Conservation (phyloP, 2,329 filamentous ascomycete genomes). For the Pseudopyricularia cyperi region DNA sequence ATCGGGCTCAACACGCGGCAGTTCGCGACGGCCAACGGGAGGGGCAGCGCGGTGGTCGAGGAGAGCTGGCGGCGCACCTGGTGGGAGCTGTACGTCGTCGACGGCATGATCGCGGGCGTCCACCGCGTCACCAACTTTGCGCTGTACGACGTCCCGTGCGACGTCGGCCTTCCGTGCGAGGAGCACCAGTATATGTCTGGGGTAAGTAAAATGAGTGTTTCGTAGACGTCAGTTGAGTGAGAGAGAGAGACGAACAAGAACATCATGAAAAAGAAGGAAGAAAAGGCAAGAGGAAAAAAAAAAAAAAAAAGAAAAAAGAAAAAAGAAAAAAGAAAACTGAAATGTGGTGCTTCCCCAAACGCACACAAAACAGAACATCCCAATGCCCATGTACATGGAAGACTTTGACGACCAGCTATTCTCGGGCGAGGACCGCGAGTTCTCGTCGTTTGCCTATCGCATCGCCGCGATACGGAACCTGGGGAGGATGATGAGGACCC, state of each 20-base stretch:
- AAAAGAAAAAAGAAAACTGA: not conserved
- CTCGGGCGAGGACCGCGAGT: slow-evolving; percentile 52
- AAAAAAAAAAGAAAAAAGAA: not conserved
- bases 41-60: slow-evolving; percentile 54
- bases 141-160: slow-evolving; percentile 52
- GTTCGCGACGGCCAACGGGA: slow-evolving; percentile 52
- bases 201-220: slow-evolving; percentile 26
- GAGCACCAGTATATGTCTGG: slow-evolving; percentile 56
- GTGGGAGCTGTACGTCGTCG: slow-evolving; percentile 76
- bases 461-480: slow-evolving; percentile 72
- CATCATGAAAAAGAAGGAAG: too few species aligned
- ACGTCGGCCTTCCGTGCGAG: slow-evolving; percentile 70
- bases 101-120: slow-evolving; percentile 74
- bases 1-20: slow-evolving; percentile 60
- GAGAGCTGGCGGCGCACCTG: slow-evolving; percentile 82
- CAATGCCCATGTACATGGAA: slow-evolving; percentile 48
- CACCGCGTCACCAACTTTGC: slow-evolving; percentile 58
- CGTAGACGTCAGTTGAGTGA: too few species aligned
- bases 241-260: too few species aligned
- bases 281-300: too few species aligned
- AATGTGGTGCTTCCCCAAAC: not conserved
- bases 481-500: slow-evolving; percentile 55
- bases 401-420: slow-evolving; percentile 72
- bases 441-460: slow-evolving; percentile 77
- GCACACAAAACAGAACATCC: slow-evolving; percentile 31